phyloP scores from a whole-genome alignment of 495 filamentous ascomycete species.

The Physcia stellaris region DNA sequence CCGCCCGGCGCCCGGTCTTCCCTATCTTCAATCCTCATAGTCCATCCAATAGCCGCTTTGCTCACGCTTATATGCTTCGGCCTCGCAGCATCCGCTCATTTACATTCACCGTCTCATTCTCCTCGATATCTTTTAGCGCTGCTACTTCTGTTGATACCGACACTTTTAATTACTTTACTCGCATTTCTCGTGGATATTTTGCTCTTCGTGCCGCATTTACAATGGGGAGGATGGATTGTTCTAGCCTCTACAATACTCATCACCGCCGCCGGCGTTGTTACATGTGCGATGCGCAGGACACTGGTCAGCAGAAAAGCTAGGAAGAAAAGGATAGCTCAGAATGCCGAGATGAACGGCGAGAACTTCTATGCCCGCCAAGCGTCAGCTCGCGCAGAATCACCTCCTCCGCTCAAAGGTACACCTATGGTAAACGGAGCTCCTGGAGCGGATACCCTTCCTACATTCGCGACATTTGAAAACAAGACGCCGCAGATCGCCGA shows the following conservation, averaged over 20 bases:
- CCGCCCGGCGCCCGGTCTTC: slow-evolving; percentile 60
- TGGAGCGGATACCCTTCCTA: slow-evolving; percentile 44
- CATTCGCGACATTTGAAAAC: slow-evolving; percentile 67
- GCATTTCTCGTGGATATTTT: slow-evolving; percentile 93
- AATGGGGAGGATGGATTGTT: slow-evolving; percentile 92
- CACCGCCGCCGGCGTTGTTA: slow-evolving; percentile 68
- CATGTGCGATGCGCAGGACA: slow-evolving; percentile 93
- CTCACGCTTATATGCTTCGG: slow-evolving; percentile 74
- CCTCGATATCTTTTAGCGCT: slow-evolving; percentile 73
- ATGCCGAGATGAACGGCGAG: slow-evolving; percentile 88
- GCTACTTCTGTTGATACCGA: slow-evolving; percentile 73
- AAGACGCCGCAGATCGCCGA: slow-evolving; percentile 42
- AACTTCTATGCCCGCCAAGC: slow-evolving; percentile 72
- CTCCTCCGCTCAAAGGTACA: slow-evolving; percentile 39
- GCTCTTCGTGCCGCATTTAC: slow-evolving; percentile 84
- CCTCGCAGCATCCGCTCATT: slow-evolving; percentile 68
- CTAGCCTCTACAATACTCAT: slow-evolving; percentile 82
- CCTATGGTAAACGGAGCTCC: slow-evolving; percentile 38
- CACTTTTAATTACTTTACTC: slow-evolving; percentile 69
- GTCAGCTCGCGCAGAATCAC: slow-evolving; percentile 29
- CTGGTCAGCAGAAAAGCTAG: slow-evolving; percentile 83
- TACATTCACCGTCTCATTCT: slow-evolving; percentile 86
- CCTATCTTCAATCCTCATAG: slow-evolving; percentile 80
- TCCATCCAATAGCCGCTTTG: slow-evolving; percentile 83
- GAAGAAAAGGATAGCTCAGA: slow-evolving; percentile 81